Percentiles rank a stretch among this genome's conserved stretches.
phyloP scores from a whole-genome alignment of 352 stramenopile genomes.

The Phytophthora ramorum region DNA sequence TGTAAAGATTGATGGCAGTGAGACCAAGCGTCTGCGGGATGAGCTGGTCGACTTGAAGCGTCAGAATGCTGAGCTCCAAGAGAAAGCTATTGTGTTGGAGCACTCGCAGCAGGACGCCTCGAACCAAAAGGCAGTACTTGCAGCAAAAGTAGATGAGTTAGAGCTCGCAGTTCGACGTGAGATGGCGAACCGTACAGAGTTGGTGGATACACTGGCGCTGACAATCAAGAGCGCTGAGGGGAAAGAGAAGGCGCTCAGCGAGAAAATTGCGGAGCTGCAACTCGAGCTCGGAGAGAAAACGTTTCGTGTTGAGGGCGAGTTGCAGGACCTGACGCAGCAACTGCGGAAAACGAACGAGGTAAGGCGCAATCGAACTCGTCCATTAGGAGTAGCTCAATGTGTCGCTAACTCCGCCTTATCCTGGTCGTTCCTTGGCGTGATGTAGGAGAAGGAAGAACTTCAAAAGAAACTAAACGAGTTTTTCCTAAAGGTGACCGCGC shows the following conservation, averaged over 20 bases:
- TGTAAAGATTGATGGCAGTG: constrained; percentile 71
- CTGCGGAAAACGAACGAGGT: constrained; percentile 78
- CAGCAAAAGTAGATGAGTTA: constrained; percentile 59
- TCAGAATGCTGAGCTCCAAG: constrained; percentile 53
- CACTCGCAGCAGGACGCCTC: constrained; percentile 44
- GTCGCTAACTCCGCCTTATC: not conserved
- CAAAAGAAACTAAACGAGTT: constrained; percentile 84
- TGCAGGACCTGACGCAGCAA: constrained; percentile 59
- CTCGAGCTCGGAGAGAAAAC: constrained; percentile 71
- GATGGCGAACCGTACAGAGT: constrained; percentile 67
- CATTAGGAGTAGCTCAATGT: not conserved
- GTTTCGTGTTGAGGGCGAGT: constrained; percentile 64
- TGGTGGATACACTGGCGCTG: constrained; percentile 75
- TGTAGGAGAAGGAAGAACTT: constrained; percentile 82
- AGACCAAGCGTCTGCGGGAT: constrained; percentile 58
- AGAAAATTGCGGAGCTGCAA: constrained; percentile 54
- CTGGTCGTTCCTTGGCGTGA: not conserved
- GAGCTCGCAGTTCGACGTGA: constrained; percentile 64
- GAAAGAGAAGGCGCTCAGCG: constrained; percentile 55
- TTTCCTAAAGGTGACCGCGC: constrained; percentile 73
- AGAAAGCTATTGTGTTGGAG: constrained; percentile 52
- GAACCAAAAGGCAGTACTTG: constrained; percentile 44
- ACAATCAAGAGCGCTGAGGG: constrained; percentile 65
- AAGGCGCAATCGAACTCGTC: not conserved
- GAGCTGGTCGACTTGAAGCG: constrained; percentile 45